A percentile compares a stretch with the other conserved stretches of the same genome.
Evolutionary conservation across 805 yeast species (phyloP).

Genomic region (Lachancea fermentati): DNA sequence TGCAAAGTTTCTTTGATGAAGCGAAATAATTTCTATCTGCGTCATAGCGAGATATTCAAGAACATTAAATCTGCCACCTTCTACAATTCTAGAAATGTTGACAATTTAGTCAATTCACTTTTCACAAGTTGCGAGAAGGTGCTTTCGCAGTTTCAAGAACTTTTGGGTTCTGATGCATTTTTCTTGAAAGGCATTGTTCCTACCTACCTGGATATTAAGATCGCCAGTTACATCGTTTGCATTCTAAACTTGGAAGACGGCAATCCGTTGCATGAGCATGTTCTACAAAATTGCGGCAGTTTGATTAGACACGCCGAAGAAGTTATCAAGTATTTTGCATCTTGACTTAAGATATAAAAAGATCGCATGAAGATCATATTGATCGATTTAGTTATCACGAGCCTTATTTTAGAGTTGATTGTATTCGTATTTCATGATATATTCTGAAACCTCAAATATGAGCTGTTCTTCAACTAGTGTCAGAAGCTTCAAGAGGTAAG

Average conservation of each 20-base stretch:
- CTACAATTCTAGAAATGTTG: constrained; percentile 9
- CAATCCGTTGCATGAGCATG: constrained; percentile 8
- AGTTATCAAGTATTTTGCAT: not conserved
- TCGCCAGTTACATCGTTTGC: constrained; percentile 31
- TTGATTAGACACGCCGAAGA: constrained; percentile 16
- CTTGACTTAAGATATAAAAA: too few relatives aligned
- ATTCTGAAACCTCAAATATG: not conserved
- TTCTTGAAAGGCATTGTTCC: constrained; percentile 7
- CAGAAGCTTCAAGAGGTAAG: not conserved
- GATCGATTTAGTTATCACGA: not conserved
- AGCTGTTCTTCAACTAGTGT: not conserved
- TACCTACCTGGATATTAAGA: constrained; percentile 28
- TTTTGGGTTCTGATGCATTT: constrained; percentile 12
- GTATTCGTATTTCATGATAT: not conserved
- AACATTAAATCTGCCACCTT: constrained; percentile 6
- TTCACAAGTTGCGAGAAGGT: constrained; percentile 19
- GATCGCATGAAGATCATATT: not conserved
- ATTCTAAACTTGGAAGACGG: constrained; percentile 17
- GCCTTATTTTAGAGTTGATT: not conserved
- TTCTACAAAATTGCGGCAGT: constrained; percentile 10
- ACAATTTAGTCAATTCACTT: constrained; percentile 16
- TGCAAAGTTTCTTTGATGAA: constrained; percentile 20
- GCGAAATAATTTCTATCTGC: constrained; percentile 33
- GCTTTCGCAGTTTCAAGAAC: constrained; percentile 21
- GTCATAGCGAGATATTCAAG: constrained; percentile 33